phyloP scores from a whole-genome alignment of 805 yeast genomes.

The Lachancea lanzarotensis region DNA sequence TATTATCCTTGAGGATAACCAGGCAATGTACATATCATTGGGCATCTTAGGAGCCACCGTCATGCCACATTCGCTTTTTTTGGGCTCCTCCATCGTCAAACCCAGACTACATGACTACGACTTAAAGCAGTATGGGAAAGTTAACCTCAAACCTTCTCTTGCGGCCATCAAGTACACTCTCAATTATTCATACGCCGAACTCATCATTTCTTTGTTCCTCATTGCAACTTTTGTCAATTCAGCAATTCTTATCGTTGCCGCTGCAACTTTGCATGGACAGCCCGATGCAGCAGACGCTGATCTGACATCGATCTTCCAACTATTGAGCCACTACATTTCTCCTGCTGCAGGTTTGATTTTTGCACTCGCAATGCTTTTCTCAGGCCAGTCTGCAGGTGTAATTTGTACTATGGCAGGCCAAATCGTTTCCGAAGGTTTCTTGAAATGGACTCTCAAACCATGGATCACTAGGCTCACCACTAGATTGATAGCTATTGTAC shows the following conservation, averaged over 20 bases:
- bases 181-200: slow-evolving; percentile 74
- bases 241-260: slow-evolving; percentile 85
- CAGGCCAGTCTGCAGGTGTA: slow-evolving; percentile 94
- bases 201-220: slow-evolving; percentile 71
- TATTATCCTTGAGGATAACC: slow-evolving; percentile 53
- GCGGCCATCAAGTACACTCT: slow-evolving; percentile 75
- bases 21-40: slow-evolving; percentile 67
- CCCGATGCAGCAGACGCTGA: slow-evolving; percentile 74
- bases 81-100: slow-evolving; percentile 84
- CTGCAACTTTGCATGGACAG: slow-evolving; percentile 67
- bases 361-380: slow-evolving; percentile 79
- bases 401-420: slow-evolving; percentile 93
- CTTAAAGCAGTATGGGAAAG: slow-evolving; percentile 42
- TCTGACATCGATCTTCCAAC: slow-evolving; percentile 67
- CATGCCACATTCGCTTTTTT: slow-evolving; percentile 84
- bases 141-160: slow-evolving; percentile 61
- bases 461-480: slow-evolving; percentile 75
- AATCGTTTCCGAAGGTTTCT: slow-evolving; percentile 86
- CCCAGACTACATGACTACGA: slow-evolving; percentile 77
- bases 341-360: slow-evolving; percentile 84
- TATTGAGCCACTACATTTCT: slow-evolving; percentile 63
- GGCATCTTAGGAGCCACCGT: slow-evolving; percentile 92
- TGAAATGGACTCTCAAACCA: slow-evolving; percentile 74
- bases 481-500: slow-evolving; percentile 75
- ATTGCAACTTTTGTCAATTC: slow-evolving; percentile 92